phyloP scores from a whole-genome alignment of 2,329 filamentous ascomycete species.

The Diaporthe vexans region DNA sequence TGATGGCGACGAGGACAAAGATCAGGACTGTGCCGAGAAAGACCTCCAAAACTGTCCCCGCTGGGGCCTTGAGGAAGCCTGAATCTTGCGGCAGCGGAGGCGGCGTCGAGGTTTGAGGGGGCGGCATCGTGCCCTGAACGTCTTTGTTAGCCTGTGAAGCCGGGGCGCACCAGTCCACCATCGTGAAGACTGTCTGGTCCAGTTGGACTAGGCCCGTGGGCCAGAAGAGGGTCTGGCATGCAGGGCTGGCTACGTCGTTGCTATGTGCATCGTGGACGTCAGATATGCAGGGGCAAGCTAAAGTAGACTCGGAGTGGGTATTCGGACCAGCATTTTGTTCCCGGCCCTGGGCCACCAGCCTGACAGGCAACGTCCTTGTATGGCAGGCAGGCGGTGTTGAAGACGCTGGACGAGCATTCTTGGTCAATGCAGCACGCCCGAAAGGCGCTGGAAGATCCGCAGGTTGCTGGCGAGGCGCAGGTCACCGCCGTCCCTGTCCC shows the following conservation, averaged over 20 bases:
- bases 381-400: constrained; percentile 2
- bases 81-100: background rate
- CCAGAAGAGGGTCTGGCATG: constrained; percentile 2
- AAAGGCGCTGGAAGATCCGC: background rate
- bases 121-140: background rate
- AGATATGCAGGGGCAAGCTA: background rate
- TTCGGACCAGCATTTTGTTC: constrained; percentile 11
- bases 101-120: background rate
- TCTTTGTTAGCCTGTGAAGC: background rate
- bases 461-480: background rate
- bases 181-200: background rate
- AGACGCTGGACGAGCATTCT: constrained; percentile 10
- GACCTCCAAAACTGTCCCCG: constrained; percentile 3
- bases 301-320: no score
- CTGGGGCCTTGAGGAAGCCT: constrained; percentile 1
- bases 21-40: background rate
- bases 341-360: background rate
- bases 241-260: background rate
- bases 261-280: background rate
- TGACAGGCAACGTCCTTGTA: background rate
- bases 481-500: constrained; percentile 6
- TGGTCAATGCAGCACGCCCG: constrained; percentile 1
- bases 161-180: constrained; percentile 13
- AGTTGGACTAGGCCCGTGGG: background rate
- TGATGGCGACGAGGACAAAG: background rate